Base-by-base conservation (phyloP, 176 grass and related monocot genomes). In the Hyparrhenia diplandra region DNA sequence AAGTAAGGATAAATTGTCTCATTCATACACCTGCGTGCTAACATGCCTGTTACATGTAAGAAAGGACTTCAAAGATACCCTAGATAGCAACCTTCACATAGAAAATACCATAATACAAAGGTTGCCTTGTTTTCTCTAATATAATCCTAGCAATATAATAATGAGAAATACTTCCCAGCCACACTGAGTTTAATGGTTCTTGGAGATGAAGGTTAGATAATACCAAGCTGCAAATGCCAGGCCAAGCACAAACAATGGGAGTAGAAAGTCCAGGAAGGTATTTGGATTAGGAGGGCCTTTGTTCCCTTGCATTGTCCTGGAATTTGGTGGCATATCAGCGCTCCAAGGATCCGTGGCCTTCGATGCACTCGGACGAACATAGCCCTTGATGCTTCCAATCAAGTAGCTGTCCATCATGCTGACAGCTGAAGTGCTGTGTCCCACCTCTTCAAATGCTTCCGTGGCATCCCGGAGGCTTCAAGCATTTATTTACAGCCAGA, bases 191-290 rank as follows among this genome's bases (percentile, higher is more conserved):
- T n/a, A 71, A 25, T 83, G 76, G 27, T 36, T 51, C 36, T 92
- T 80, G 61, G 80, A 28, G 2, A 92, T 1, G 29, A 96, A 95
- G 46, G 90, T 95, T 25, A 92, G 87, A 70, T 92, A 90, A 82
- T 90, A 95, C 93, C 93, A 95, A 80, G 87, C 90, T 40, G 68
- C 78, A 88, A 92, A 78, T n/a, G 93, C 90, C 31, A 96, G 35
- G 31, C 32, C 79, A 59, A 96, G 85, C 69, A 92, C 80, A 35
- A 92, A 52, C 71, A 92, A 59, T 8, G 93, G 90, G 34, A 96
- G 84, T 34, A 96, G 61, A 75, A 90, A 88, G 73, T 92, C 93
- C 25, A 92, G 41, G 66, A 95, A 95, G 37, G 69, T 85, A 80
- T 82, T 83, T 14, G 83, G 84, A 42, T 82, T 29, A 74, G 87